Evolutionary conservation across 441 rosid genomes (phyloP).

Genomic region (Hura crepitans): DNA sequence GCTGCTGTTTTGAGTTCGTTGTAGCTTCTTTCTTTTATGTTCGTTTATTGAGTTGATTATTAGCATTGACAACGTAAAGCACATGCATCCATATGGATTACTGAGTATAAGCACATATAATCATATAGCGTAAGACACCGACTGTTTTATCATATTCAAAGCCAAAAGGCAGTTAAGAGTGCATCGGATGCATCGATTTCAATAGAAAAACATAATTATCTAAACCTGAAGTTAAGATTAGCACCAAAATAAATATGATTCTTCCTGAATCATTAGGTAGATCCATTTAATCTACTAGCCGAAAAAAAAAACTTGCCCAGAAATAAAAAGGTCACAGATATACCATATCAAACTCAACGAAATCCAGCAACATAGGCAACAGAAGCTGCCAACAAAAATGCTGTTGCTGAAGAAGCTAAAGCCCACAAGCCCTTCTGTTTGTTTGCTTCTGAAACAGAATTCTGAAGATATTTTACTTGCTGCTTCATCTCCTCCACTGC

Average conservation of each 20-base stretch:
- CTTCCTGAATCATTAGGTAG: constrained; percentile 13
- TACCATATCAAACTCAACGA: constrained; percentile 30
- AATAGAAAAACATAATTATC: constrained; percentile 11
- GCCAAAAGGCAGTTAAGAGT: constrained; percentile 3
- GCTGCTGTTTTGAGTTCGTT: background rate
- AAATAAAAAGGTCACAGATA: background rate
- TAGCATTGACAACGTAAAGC: background rate
- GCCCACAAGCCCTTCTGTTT: constrained; percentile 60
- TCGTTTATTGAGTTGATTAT: background rate
- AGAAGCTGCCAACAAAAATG: constrained; percentile 55
- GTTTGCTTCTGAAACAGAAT: constrained; percentile 40
- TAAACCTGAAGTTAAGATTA: constrained; percentile 3
- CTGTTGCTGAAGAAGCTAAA: constrained; percentile 52
- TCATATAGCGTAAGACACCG: background rate
- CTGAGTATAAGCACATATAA: background rate
- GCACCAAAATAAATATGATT: constrained; percentile 16
- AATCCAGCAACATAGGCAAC: constrained; percentile 51
- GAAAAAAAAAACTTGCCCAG: background rate
- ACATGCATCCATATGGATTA: background rate
- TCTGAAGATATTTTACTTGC: constrained; percentile 45
- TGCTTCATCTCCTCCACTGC: constrained; percentile 48
- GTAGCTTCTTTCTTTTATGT: background rate
- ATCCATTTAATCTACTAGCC: constrained; percentile 14
- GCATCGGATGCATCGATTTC: background rate
- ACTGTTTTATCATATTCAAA: background rate